A percentile compares a stretch with the other conserved stretches of the same genome.
Evolutionary conservation across 495 filamentous ascomycete species (phyloP).

Genomic region (Penicillium atrosanguineum): DNA sequence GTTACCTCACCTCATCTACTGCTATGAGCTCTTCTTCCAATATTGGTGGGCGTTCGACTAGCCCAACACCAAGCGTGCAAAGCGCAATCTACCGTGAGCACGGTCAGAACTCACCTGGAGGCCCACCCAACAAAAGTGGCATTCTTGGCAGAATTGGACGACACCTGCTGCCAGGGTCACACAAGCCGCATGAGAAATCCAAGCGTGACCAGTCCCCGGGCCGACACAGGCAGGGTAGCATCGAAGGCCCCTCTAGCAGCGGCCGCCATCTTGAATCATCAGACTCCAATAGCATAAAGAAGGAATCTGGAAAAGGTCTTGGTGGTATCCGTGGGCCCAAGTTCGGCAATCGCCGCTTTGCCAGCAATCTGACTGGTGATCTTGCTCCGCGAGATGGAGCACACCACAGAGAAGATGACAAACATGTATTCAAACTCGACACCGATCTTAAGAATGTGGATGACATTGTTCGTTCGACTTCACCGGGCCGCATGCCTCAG

Average conservation of each 20-base stretch:
- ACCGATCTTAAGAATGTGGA: slow-evolving; percentile 81
- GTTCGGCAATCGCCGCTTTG: slow-evolving; percentile 52
- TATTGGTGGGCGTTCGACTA: slow-evolving; percentile 59
- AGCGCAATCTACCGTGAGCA: slow-evolving; percentile 49
- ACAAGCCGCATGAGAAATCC: slow-evolving; percentile 25
- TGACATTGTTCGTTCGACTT: slow-evolving; percentile 64
- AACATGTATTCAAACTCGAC: slow-evolving; percentile 67
- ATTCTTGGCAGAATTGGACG: slow-evolving; percentile 65
- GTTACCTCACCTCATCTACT: slow-evolving; percentile 35
- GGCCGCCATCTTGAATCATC: slow-evolving; percentile 25
- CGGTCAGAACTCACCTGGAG: slow-evolving; percentile 59
- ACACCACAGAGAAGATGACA: slow-evolving; percentile 27
- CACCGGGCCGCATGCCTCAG: slow-evolving; percentile 10
- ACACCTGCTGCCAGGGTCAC: slow-evolving; percentile 18
- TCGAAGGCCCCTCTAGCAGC: slow-evolving; percentile 31
- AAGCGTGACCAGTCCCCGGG: slow-evolving; percentile 51
- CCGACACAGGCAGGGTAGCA: slow-evolving; percentile 41
- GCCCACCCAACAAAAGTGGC: slow-evolving; percentile 58
- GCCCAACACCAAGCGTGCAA: slow-evolving; percentile 69
- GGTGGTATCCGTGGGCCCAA: slow-evolving; percentile 32
- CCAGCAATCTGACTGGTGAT: slow-evolving; percentile 45
- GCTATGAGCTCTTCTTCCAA: slow-evolving; percentile 49
- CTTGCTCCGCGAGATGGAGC: slow-evolving; percentile 23
- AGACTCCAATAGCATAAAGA: slow-evolving; percentile 44
- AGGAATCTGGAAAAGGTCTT: slow-evolving; percentile 37